Evolutionary conservation across 306 rosid genomes (phyloP).

Genomic region (Sicyos edulis): DNA sequence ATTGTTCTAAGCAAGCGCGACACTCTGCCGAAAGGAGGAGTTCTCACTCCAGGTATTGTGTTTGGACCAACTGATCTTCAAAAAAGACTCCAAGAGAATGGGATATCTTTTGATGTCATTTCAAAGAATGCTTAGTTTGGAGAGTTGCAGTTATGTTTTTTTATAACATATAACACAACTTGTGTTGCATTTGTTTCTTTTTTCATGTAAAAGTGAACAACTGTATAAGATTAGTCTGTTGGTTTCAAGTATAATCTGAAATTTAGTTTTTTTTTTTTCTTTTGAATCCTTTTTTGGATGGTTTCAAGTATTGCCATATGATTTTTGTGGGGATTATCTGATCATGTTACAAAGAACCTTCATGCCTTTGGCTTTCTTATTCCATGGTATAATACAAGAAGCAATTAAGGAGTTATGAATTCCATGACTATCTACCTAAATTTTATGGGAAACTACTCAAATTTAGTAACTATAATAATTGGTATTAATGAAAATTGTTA

Average conservation of each 20-base stretch:
- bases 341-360: too few relatives aligned
- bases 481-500: too few relatives aligned
- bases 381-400: too few relatives aligned
- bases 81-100: slow-evolving; percentile 63
- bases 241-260: neutral
- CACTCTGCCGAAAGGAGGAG: slow-evolving; percentile 71
- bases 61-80: slow-evolving; percentile 80
- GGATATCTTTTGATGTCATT: slow-evolving; percentile 65
- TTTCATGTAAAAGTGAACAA: neutral
- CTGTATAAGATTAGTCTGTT: neutral
- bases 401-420: too few relatives aligned
- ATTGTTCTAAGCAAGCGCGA: slow-evolving; percentile 53
- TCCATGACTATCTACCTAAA: too few relatives aligned
- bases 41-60: slow-evolving; percentile 59
- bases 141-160: neutral
- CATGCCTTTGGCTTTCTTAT: too few relatives aligned
- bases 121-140: slow-evolving; percentile 32
- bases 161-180: neutral
- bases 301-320: too few relatives aligned
- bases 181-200: neutral
- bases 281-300: too few relatives aligned
- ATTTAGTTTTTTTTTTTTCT: too few relatives aligned
- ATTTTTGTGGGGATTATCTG: too few relatives aligned
- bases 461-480: too few relatives aligned
- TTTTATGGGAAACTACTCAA: too few relatives aligned